Percentiles rank a stretch among this genome's conserved stretches.
These are phyloP conservation scores for Yueomyces sp. DNA, from an alignment of 805 yeast genomes.

Conservation along the genomic window DNA sequence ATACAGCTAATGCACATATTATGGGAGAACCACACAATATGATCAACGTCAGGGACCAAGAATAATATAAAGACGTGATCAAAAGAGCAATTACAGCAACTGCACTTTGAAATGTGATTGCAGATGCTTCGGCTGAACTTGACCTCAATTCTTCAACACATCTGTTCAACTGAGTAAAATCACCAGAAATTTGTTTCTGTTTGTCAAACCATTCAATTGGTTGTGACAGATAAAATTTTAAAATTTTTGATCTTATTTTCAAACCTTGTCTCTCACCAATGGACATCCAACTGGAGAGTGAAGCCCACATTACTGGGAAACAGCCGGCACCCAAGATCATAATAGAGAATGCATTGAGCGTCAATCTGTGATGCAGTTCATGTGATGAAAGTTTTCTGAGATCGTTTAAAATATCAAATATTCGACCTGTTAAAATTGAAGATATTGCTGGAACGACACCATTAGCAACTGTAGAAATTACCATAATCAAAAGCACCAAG, in stretches of 20 bases:
- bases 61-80: conserved; percentile 55
- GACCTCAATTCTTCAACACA: conserved; percentile 61
- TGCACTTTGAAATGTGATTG: conserved; percentile 38
- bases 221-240: conserved; percentile 30
- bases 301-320: conserved; percentile 35
- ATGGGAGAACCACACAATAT: conserved; percentile 66
- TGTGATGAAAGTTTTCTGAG: conserved; percentile 11
- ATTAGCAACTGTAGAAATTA: conserved; percentile 31
- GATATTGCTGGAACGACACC: conserved; percentile 48
- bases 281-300: conserved; percentile 47
- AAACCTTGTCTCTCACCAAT: conserved; percentile 61
- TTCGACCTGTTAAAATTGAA: conserved; percentile 52
- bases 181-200: conserved; percentile 44
- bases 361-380: conserved; percentile 18
- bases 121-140: conserved; percentile 56
- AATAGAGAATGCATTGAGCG: conserved; percentile 28
- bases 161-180: conserved; percentile 50
- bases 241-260: conserved; percentile 37
- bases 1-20: conserved; percentile 34
- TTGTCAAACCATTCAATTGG: conserved; percentile 52
- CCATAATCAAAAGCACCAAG: conserved; percentile 16
- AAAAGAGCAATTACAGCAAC: conserved; percentile 43
- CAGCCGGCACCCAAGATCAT: conserved; percentile 35
- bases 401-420: conserved; percentile 36
- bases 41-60: conserved; percentile 78